Conservation (phyloP, 306 rosid genomes). For the Rosa chinensis region DNA sequence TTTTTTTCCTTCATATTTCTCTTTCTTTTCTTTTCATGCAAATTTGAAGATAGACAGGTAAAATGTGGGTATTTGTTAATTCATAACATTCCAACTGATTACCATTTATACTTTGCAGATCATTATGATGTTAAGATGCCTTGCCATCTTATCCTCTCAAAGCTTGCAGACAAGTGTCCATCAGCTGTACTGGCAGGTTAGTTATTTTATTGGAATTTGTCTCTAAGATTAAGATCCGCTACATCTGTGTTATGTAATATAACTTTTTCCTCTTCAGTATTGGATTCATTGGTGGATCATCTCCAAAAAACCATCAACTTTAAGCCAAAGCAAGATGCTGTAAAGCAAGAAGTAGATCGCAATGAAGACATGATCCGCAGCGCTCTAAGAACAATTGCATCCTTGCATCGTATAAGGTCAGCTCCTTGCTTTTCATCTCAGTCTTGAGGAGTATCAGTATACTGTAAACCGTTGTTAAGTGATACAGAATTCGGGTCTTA, state of each 20-base stretch:
- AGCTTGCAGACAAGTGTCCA: conserved; percentile 95
- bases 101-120: conserved; percentile 45
- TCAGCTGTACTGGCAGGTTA: conserved; percentile 93
- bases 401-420: conserved; percentile 91
- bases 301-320: conserved; percentile 93
- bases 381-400: conserved; percentile 93
- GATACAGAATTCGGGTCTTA: not conserved
- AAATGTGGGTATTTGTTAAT: not conserved
- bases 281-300: conserved; percentile 98
- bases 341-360: conserved; percentile 99
- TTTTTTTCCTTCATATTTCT: not conserved
- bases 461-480: not conserved
- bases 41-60: not conserved
- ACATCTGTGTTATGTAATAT: conserved; percentile 17
- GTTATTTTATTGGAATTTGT: conserved; percentile 26
- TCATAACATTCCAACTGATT: not conserved
- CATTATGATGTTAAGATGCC: conserved; percentile 99
- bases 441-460: not conserved
- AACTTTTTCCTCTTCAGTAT: conserved; percentile 49
- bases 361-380: conserved; percentile 99
- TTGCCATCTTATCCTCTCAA: conserved; percentile 96
- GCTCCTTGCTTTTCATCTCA: conserved; percentile 29
- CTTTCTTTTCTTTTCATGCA: not conserved
- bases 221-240: conserved; percentile 10
- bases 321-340: conserved; percentile 98